Conservation (phyloP, 169 alveolate species). For the Cryptosporidium muris region DNA sequence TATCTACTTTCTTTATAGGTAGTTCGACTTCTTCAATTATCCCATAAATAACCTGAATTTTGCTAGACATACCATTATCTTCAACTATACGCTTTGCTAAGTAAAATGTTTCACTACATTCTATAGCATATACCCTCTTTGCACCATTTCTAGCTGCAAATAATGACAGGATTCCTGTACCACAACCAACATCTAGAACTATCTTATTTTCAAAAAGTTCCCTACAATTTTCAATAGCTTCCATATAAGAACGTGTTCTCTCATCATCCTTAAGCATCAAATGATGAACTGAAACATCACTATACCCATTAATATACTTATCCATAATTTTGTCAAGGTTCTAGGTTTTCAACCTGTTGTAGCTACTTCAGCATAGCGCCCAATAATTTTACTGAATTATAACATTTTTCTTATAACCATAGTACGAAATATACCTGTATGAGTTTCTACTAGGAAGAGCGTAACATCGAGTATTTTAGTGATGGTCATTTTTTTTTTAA, state of each 20-base stretch:
- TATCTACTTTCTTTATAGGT: constrained; percentile 77
- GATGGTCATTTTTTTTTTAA: too few species aligned
- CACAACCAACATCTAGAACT: constrained; percentile 89
- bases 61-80: constrained; percentile 77
- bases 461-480: too few species aligned
- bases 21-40: constrained; percentile 82
- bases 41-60: constrained; percentile 77
- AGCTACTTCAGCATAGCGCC: too few species aligned
- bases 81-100: constrained; percentile 78
- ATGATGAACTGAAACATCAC: constrained; percentile 75
- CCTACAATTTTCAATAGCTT: constrained; percentile 63
- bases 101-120: constrained; percentile 80
- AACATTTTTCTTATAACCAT: constrained; percentile 2
- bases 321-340: background rate
- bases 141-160: constrained; percentile 88
- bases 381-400: constrained; percentile 5
- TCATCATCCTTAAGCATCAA: constrained; percentile 76
- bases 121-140: constrained; percentile 83
- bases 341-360: too few species aligned
- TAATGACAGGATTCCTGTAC: constrained; percentile 86
- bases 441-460: too few species aligned
- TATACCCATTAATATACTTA: constrained; percentile 68
- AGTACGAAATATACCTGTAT: too few species aligned
- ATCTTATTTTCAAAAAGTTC: constrained; percentile 77
- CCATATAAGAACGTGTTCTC: constrained; percentile 70